Evolutionary conservation across 164 flowering plant species (phyloP), one percentile per base, ranked within the genome.

Genomic region (Aristolochia contorta): DNA sequence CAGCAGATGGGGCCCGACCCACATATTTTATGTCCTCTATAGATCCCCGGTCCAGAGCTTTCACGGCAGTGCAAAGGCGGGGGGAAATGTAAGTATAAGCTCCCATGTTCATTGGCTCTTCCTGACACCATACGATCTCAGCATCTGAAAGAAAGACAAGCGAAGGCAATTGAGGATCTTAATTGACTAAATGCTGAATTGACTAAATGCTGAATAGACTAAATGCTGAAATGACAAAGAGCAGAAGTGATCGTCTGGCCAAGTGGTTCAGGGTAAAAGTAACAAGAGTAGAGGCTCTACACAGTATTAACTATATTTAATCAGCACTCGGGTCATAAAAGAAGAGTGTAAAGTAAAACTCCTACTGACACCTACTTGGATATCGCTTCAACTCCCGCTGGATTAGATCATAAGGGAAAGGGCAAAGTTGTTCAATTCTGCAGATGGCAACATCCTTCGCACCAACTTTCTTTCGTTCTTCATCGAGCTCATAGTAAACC

Each of bases 81-180:
- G 97, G 98, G 12, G 79, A 68, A 47, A 93, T 78, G 75, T 87
- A 86, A 53, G 21, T 67, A 72, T 81, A 89, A 12, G 78, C 98
- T 63, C 98, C 98, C 98, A 93, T 92, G 82, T 92, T 92, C 96
- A 92, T 85, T 3, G 96, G 90, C 79, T 89, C 96, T 78, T 89
- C 98, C 72, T 93, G 98, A 73, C 96, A 86, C 97, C 98, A 93
- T 15, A 90, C 94, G 32, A 93, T 63, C 79, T 90, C 98, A 0
- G 98, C 97, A 75, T 89, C 98, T 93, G 78, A 59, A 65, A 33
- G 62, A 22, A 59, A 22, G 47, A 23, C 7, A 23, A 23, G 21
- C 16, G 6, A 37, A 8, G 33, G 22, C 16, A 54, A 16, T 10
- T 23, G 20, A 23, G 7, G 24, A 12, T 23, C 33, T 20, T 4